Base-by-base conservation (phyloP, 2,329 filamentous ascomycete genomes). In the Fusarium albosuccineum region DNA sequence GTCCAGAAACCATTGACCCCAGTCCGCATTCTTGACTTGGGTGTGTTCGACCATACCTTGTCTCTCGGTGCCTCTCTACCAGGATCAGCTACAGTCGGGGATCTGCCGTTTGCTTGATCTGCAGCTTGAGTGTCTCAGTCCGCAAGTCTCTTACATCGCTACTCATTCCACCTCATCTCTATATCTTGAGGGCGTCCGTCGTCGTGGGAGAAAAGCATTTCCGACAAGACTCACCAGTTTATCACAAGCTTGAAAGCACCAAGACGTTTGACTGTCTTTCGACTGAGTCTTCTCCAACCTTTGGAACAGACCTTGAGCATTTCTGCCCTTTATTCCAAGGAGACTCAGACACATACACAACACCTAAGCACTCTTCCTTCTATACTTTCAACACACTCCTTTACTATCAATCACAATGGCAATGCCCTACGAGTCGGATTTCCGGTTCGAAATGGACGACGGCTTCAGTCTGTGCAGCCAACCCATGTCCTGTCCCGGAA, bases 171-270 rank as follows among this genome's bases (percentile, higher is more conserved):
- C 67, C 70, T 75, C 72, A 64, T 70, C 70, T 70, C 70, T 81
- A 81, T 81, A 81, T 80, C 78, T 81, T 80, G 77, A 75, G 72
- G 73, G 72, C 70, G 72, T 76, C 77, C 77, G 72, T 77, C 77
- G 66, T 73, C 57, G 67, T 70, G 70, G 62, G 70, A 64, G 55
- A 71, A 73, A 72, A 76, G 56, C 75, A 78, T 79, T 79, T 77
- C 76, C 74, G 71, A 72, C 73, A 72, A 75, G 70, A 75, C 66
- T 68, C 73, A 68, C 17, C 61, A 64, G 49, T 56, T 48, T 63
- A 60, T 51, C 54, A 33, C 59, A 57, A 42, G 40, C 44, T 57
- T 45, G 14, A 36, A 51, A 55, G 48, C 57, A 66, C 53, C 45
- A 50, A 54, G 37, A 53, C 52, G 55, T 49, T 71, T 56, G 36